phyloP scores from a whole-genome alignment of 2,329 filamentous ascomycete genomes.

The Magnaporthiopsis incrustans region DNA sequence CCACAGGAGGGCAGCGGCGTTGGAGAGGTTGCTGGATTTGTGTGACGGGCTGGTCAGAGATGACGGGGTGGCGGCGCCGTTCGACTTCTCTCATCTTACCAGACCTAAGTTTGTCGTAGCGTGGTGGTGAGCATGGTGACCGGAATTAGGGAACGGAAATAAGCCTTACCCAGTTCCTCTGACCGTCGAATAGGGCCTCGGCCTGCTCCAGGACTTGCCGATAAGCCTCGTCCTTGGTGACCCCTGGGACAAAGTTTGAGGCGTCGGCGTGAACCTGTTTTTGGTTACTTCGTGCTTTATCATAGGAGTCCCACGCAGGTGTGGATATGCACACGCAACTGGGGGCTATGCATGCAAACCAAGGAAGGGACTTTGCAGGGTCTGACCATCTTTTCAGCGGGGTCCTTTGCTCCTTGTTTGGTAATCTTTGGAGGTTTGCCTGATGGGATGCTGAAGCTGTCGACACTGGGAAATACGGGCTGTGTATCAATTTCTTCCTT shows the following conservation, averaged over 20 bases:
- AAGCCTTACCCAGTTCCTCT: conserved; percentile 66
- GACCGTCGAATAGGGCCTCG: conserved; percentile 59
- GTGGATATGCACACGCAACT: too few species aligned
- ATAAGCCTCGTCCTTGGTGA: conserved; percentile 67
- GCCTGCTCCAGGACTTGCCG: conserved; percentile 66
- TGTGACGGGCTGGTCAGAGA: not conserved
- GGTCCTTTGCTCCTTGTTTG: too few species aligned
- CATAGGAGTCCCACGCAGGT: too few species aligned
- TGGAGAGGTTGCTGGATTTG: conserved; percentile 60
- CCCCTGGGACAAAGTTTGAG: conserved; percentile 59
- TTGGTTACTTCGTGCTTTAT: not conserved
- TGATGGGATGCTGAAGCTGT: too few species aligned
- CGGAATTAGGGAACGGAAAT: not conserved
- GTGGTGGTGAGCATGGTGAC: not conserved
- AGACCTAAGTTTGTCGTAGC: conserved; percentile 24
- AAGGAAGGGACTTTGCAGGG: too few species aligned
- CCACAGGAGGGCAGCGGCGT: conserved; percentile 69
- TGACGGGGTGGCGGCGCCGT: not conserved
- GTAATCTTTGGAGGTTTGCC: too few species aligned
- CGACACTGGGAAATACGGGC: too few species aligned
- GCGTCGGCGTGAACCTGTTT: conserved; percentile 68
- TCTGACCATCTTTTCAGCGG: too few species aligned
- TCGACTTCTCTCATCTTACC: conserved; percentile 21
- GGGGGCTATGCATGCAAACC: too few species aligned
- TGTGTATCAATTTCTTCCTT: too few species aligned